Evolutionary conservation across 2,329 filamentous ascomycete genomes (phyloP), one percentile per base, ranked within the genome.

Genomic region (Daldinia sp.): DNA sequence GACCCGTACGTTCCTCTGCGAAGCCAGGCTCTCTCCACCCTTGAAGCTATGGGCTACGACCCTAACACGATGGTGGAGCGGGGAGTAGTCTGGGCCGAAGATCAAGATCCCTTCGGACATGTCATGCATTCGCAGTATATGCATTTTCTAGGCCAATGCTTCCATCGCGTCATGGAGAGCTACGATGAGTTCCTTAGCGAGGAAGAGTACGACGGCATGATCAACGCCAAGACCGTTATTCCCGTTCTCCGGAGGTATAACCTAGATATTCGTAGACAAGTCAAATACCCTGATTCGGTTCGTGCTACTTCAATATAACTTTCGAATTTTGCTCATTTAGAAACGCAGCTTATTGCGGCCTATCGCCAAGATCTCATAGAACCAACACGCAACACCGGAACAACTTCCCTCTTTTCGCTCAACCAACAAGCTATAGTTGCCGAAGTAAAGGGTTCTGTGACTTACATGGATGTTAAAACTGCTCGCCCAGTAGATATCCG

Each of bases 31-130:
- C 51, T 71, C 23, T 58, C 63, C 3, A 66, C 49, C 7, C 61
- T 68, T 1, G 63, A 66, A 39, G 63, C 63, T 23, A 67, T 68
- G 67, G 67, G 63, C 0, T 67, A 56, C 27, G 63, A 65, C 21
- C 61, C 67, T 1, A 52, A 48, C 3, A 68, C 58, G 13, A 69
- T 67, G 61, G 53, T 61, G 13, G 64, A 67, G 27, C 64, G 53
- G 11, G 70, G 70, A 4, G 67, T 73, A 7, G 39, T 69, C 8
- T 72, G 70, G 71, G 71, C 70, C 6, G 66, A 72, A 27, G 58
- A 73, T 25, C 70, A 73, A 27, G 71, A 72, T 45, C 71, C 70
- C 1, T 72, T 62, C 30, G 70, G 68, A 25, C 68, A 73, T 37
- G 68, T 73, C 9, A 72, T 67, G 64, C 67, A 73, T 0, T 66